These are phyloP conservation scores for Oidium heveae DNA, from an alignment of 2,329 filamentous ascomycete genomes.

Conservation along the genomic window DNA sequence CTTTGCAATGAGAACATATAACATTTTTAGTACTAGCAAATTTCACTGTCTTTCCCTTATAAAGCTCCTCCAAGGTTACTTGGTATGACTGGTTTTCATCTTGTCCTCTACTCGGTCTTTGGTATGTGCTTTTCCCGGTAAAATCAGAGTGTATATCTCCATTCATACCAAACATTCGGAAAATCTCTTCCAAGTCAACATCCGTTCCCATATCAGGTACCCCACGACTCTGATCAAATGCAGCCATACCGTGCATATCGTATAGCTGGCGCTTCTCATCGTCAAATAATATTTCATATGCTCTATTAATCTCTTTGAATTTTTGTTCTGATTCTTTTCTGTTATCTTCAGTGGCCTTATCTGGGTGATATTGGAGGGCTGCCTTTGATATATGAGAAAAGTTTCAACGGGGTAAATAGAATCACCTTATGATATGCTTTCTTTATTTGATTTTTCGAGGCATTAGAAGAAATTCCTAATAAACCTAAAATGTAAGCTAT, in stretches of 20 bases:
- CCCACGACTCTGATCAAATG: constrained; percentile 56
- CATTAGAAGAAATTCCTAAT: constrained; percentile 46
- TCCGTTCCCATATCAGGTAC: constrained; percentile 34
- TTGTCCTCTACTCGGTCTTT: constrained; percentile 42
- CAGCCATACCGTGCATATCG: constrained; percentile 85
- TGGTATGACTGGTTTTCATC: constrained; percentile 82
- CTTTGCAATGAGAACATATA: constrained; percentile 68
- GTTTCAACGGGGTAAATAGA: background rate
- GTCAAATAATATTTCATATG: constrained; percentile 94
- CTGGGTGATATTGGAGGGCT: constrained; percentile 70
- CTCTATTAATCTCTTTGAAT: constrained; percentile 82
- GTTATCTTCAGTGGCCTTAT: constrained; percentile 76
- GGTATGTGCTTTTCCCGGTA: constrained; percentile 20
- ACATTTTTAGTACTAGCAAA: constrained; percentile 91
- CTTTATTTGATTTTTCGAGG: constrained; percentile 62
- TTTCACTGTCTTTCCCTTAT: constrained; percentile 96
- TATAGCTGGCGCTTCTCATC: constrained; percentile 82
- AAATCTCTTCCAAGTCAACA: constrained; percentile 73
- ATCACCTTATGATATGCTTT: constrained; percentile 84
- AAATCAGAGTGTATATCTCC: constrained; percentile 17
- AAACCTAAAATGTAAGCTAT: constrained; percentile 29
- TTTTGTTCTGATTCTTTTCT: constrained; percentile 66
- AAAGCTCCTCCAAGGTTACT: constrained; percentile 78
- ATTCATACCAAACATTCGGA: constrained; percentile 58
- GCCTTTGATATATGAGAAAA: constrained; percentile 26